Conservation (phyloP, 2,329 filamentous ascomycete genomes). For the Alternaria sp. region DNA sequence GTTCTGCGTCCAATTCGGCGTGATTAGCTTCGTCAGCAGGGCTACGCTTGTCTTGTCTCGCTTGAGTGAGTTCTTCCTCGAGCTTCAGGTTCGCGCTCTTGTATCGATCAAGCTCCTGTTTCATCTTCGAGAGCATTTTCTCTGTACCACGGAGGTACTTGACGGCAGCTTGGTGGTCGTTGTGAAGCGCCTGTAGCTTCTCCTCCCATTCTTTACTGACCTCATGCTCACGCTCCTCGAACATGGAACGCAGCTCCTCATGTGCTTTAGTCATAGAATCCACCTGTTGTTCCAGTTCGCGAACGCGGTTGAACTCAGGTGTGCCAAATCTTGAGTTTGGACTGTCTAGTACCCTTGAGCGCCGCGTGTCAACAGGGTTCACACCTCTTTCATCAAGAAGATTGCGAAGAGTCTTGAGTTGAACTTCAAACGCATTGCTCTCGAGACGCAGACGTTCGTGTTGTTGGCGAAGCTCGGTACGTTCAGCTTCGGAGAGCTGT, state of each 20-base stretch:
- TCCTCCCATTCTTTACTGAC: slow-evolving; percentile 90
- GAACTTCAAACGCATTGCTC: slow-evolving; percentile 89
- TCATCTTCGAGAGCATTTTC: slow-evolving; percentile 99
- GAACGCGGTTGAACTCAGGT: slow-evolving; percentile 78
- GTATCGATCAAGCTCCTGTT: slow-evolving; percentile 92
- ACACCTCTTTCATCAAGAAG: slow-evolving; percentile 89
- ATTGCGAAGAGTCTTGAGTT: slow-evolving; percentile 92
- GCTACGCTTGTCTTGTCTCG: slow-evolving; percentile 48
- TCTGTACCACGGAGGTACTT: slow-evolving; percentile 98
- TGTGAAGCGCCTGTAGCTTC: slow-evolving; percentile 91
- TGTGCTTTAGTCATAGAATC: slow-evolving; percentile 78
- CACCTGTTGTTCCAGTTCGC: slow-evolving; percentile 88
- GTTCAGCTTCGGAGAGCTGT: slow-evolving; percentile 79
- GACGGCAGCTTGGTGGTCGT: slow-evolving; percentile 96
- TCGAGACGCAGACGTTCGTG: slow-evolving; percentile 88
- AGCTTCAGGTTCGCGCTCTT: slow-evolving; percentile 85
- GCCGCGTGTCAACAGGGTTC: slow-evolving; percentile 73
- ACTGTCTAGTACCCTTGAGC: slow-evolving; percentile 74
- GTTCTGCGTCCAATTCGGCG: slow-evolving; percentile 77
- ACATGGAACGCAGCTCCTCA: slow-evolving; percentile 80
- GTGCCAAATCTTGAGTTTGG: slow-evolving; percentile 76
- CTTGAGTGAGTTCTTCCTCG: slow-evolving; percentile 77
- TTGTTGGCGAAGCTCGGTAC: slow-evolving; percentile 81
- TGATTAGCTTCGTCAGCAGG: slow-evolving; percentile 55
- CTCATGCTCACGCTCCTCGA: slow-evolving; percentile 81